Conservation (phyloP, 306 rosid species). For the Acacia melanoxylon region DNA sequence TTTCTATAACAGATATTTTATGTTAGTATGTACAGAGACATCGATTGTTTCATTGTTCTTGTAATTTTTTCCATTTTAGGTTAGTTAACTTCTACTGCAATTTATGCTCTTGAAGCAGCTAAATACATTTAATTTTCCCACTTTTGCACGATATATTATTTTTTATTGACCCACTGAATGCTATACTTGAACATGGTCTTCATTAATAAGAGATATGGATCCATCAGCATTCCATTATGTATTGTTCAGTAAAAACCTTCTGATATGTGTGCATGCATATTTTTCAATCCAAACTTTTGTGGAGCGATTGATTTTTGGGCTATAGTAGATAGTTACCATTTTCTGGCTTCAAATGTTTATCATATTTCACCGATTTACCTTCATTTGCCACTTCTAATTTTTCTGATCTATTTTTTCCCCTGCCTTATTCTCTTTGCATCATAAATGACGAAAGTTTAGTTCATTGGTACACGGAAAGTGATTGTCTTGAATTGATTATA, state of each 20-base stretch:
- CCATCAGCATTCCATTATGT: neutral
- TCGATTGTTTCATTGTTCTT: neutral
- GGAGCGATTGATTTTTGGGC: neutral
- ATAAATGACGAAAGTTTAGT: neutral
- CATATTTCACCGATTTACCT: neutral
- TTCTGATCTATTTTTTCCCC: neutral
- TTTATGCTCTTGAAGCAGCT: neutral
- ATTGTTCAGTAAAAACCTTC: neutral
- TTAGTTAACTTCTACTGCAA: neutral
- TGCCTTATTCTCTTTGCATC: neutral
- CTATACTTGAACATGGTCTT: neutral
- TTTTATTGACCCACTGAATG: neutral
- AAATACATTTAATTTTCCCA: neutral
- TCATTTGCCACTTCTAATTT: neutral
- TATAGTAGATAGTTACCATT: neutral
- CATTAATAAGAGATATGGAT: neutral
- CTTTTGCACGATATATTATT: neutral
- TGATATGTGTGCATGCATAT: slow-evolving; percentile 4
- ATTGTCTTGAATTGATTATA: neutral
- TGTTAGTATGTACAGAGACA: neutral
- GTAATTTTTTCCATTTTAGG: neutral
- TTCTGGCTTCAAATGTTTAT: neutral
- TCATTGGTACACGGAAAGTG: neutral
- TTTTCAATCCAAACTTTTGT: neutral
- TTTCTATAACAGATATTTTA: neutral